These are phyloP conservation scores for Rhizopus sp. DNA, from an alignment of 371 early-diverging fungal genomes.

Conservation along the genomic window DNA sequence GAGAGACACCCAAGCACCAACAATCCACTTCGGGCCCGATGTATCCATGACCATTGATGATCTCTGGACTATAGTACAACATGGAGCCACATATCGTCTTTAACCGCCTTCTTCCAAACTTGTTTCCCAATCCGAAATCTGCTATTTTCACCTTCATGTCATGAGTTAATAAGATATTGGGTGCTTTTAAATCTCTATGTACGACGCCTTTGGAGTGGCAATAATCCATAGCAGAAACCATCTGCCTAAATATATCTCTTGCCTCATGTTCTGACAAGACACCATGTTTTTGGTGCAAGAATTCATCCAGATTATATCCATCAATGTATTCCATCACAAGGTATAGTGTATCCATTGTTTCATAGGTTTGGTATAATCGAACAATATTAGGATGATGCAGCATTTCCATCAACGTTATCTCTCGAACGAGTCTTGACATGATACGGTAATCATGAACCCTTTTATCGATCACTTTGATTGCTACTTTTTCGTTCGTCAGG, in stretches of 20 bases:
- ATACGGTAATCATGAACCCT: conserved; percentile 74
- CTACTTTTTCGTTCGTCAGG: conserved; percentile 63
- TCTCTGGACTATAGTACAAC: conserved; percentile 59
- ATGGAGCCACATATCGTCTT: conserved; percentile 72
- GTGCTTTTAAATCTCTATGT: conserved; percentile 76
- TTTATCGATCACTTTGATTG: conserved; percentile 77
- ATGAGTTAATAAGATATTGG: conserved; percentile 51
- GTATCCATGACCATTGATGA: conserved; percentile 57
- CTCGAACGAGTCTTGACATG: conserved; percentile 75
- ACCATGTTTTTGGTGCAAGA: conserved; percentile 39
- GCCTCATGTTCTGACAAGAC: conserved; percentile 60
- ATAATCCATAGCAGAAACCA: conserved; percentile 66
- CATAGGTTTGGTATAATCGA: conserved; percentile 84
- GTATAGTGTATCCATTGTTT: conserved; percentile 77
- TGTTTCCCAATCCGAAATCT: conserved; percentile 80
- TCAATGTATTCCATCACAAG: conserved; percentile 65
- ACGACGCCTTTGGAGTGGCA: conserved; percentile 73
- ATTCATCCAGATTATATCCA: conserved; percentile 58
- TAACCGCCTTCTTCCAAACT: conserved; percentile 62
- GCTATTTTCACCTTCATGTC: conserved; percentile 60
- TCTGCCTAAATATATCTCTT: conserved; percentile 67
- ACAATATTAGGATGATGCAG: conserved; percentile 88
- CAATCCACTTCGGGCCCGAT: conserved; percentile 65
- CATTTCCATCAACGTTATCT: conserved; percentile 83
- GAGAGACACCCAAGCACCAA: conserved; percentile 84